These are phyloP conservation scores for Kluyveromyces lactis DNA, from an alignment of 805 yeast genomes.

Conservation along the genomic window DNA sequence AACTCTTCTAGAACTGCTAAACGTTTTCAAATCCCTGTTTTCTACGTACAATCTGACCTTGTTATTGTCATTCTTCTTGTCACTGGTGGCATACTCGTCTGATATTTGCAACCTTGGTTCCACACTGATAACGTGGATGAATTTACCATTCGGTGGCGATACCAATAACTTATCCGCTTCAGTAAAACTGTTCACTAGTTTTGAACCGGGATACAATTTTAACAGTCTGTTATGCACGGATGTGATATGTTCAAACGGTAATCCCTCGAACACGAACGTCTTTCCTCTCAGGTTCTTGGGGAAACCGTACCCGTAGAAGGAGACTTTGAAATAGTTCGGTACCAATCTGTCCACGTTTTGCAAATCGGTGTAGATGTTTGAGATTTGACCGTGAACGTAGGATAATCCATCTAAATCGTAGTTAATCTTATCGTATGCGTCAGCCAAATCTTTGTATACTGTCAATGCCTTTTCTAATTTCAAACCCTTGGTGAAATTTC, in stretches of 20 bases:
- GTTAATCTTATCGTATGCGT: constrained; percentile 62
- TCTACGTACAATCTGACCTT: constrained; percentile 70
- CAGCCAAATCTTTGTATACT: constrained; percentile 66
- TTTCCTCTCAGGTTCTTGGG: constrained; percentile 69
- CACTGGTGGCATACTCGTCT: constrained; percentile 39
- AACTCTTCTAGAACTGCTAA: constrained; percentile 59
- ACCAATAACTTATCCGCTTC: constrained; percentile 45
- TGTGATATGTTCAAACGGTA: constrained; percentile 79
- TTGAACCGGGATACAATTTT: constrained; percentile 74
- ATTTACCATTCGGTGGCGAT: constrained; percentile 60
- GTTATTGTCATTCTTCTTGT: constrained; percentile 32
- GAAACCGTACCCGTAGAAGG: constrained; percentile 78
- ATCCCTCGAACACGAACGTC: constrained; percentile 76
- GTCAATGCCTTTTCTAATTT: constrained; percentile 75
- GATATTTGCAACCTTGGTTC: constrained; percentile 39
- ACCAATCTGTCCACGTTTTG: constrained; percentile 63
- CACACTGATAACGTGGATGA: constrained; percentile 61
- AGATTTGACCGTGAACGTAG: constrained; percentile 57
- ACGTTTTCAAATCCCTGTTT: constrained; percentile 61
- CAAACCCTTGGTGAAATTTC: constrained; percentile 59
- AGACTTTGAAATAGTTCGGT: constrained; percentile 71
- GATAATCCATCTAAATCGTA: constrained; percentile 73
- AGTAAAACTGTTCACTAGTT: constrained; percentile 48
- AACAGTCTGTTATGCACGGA: constrained; percentile 71
- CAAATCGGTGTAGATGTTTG: constrained; percentile 57